Base-by-base conservation (phyloP, 441 rosid species). In the Populus hybrid region DNA sequence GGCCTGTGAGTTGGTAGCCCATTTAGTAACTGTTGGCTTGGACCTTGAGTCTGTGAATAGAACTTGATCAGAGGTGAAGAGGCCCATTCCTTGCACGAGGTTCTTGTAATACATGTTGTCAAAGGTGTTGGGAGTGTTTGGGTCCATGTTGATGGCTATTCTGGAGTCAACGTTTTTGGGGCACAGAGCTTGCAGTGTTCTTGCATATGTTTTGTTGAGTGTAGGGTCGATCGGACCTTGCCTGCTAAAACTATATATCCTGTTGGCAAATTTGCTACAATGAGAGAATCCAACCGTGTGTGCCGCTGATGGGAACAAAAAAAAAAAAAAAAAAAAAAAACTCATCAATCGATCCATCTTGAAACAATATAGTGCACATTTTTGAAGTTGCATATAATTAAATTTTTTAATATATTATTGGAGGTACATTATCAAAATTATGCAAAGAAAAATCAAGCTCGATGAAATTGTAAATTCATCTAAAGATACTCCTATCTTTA, bases 121-220 rank as follows among this genome's bases (percentile, higher is more conserved):
- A 65, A 95, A 95, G n/a, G 61, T 79, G 8, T 66, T 83, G 38
- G 98, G 95, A 8, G 99, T 89, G 65, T 69, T 86, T 0, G 97
- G 94, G 78, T 95, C 98, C 95, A 95, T 92, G 91, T 93, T 86
- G 64, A 95, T 87, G 86, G 97, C 99, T 77, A 95, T 90, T 6
- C 82, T 82, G 24, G 93, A 85, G 84, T 92, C 94, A 66, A 93
- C 88, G 46, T 83, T 84, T 46, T 5, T 59, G 5, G 99, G 99
- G 77, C 98, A 95, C 86, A 91, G 1, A 1, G 46, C 3, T 40
- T 40, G 46, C 46, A 40, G 46, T 40, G 4, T 0, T 40, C 3
- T 40, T 10, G 46, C 46, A 40, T 40, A 40, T 40, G 46, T 40
- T 10, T 14, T 3, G 46, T 40, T 40, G 14, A 40, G 46, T 40